Base-by-base conservation (phyloP, 345 rosid species). In the Triadica sebifera region DNA sequence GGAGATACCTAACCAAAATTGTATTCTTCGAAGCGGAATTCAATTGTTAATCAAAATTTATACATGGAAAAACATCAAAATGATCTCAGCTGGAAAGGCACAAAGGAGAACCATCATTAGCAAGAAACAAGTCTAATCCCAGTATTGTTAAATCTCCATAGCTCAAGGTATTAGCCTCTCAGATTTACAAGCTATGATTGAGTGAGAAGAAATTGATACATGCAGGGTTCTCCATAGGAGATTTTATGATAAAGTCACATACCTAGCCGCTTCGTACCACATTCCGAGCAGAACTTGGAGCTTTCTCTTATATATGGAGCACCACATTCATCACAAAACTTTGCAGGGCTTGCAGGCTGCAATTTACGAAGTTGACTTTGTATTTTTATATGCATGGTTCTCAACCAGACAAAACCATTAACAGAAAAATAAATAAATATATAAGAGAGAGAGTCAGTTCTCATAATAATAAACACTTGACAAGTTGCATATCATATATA, bases 221-320 rank as follows among this genome's bases (percentile, higher is more conserved):
- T 24, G 1, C 1, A 29, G 34, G 34, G 34, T 1, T 29, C 34
- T 29, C 34, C 34, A 64, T 64, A 8, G 25, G 41, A 25, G 4
- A 45, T 8, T 53, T 57, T 29, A 4, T 43, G 50, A 46, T 19
- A n/a, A 5, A 52, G 37, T 84, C 84, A 90, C 4, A 80, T 85
- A 76, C 98, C 98, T 74, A 89, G 77, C 79, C 98, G 86, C 86
- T 94, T 94, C 38, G 86, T 70, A 12, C 98, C 98, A 58, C 98
- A 94, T 79, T 92, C 97, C 0, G 97, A 92, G 83, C 98, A 94
- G 85, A 89, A 94, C 76, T 94, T 92, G 38, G 97, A 94, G 57
- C 94, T 89, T 72, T 94, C 98, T 83, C 97, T 88, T 55, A 88
- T 20, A 75, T 92, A 94, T 46, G 84, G 89, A 25, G 92, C 86